A percentile compares a stretch with the other conserved stretches of the same genome.
phyloP scores from a whole-genome alignment of 768 basidiomycete species.

The Rhodotorula graminis region DNA sequence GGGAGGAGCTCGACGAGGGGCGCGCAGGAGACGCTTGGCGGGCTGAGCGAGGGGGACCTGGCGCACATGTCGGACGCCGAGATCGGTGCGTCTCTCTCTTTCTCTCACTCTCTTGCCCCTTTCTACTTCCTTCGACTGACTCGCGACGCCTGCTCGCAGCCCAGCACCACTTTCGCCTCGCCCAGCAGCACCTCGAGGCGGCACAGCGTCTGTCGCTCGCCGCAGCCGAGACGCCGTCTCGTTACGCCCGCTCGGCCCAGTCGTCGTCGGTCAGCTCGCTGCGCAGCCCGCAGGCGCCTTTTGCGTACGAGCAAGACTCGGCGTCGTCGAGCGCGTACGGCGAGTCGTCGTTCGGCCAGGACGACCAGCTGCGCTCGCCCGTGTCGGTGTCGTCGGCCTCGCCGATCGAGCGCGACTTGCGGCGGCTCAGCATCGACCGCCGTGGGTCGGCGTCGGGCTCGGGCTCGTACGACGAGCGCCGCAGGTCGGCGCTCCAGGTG shows the following conservation, averaged over 20 bases:
- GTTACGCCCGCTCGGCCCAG: neutral
- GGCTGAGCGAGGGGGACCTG: neutral
- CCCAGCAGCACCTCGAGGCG: slow-evolving; percentile 33
- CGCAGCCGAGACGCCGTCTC: neutral
- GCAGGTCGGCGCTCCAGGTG: neutral
- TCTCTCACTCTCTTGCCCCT: no score
- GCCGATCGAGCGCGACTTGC: neutral
- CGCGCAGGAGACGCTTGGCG: neutral
- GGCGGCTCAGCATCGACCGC: neutral
- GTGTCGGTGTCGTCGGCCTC: neutral
- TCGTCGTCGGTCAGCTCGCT: neutral
- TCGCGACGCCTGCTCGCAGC: neutral
- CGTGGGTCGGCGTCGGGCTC: no score
- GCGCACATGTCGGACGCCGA: slow-evolving; percentile 22
- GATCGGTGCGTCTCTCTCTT: slow-evolving; percentile 8
- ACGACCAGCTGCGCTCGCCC: neutral
- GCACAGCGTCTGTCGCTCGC: slow-evolving; percentile 24
- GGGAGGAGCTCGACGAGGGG: neutral
- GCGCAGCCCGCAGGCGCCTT: no score
- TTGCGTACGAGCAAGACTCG: neutral
- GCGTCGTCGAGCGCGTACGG: neutral
- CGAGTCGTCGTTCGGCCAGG: neutral
- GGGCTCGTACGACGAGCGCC: neutral
- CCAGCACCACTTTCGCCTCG: slow-evolving; percentile 29
- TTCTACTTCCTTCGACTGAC: neutral